A percentile compares a stretch with the other conserved stretches of the same genome.
These are phyloP conservation scores for Dimocarpus longan DNA, from an alignment of 345 rosid genomes.

Conservation along the genomic window DNA sequence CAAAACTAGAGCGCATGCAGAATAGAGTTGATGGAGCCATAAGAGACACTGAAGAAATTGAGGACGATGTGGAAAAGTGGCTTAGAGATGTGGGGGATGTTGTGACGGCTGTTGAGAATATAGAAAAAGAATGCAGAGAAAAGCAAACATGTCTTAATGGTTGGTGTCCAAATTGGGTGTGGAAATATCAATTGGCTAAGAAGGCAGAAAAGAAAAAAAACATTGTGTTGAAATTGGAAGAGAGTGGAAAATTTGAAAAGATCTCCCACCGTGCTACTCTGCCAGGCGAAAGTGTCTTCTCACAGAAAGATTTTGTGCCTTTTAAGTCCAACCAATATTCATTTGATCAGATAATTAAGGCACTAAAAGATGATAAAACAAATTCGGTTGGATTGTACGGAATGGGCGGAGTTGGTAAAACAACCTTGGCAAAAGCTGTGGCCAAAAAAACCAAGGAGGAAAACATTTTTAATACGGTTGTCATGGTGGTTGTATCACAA, in stretches of 20 bases:
- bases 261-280: not conserved
- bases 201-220: not conserved
- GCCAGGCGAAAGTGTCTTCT: not conserved
- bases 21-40: not conserved
- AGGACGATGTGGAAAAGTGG: not conserved
- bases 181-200: not conserved
- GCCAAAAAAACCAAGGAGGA: not conserved
- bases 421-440: slow-evolving; percentile 15
- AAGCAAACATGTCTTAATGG: not conserved
- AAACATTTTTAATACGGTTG: slow-evolving; percentile 18
- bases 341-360: not conserved
- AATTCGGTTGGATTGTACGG: slow-evolving; percentile 24
- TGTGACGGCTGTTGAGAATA: not conserved
- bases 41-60: not conserved
- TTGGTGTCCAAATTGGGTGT: not conserved
- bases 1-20: not conserved
- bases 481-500: not conserved
- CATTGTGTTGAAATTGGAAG: not conserved
- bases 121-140: not conserved
- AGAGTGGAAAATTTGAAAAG: not conserved
- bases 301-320: not conserved
- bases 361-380: not conserved
- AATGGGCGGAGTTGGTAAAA: slow-evolving; percentile 17
- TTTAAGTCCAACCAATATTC: not conserved
- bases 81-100: not conserved